A percentile compares a stretch with the other conserved stretches of the same genome.
These are phyloP conservation scores for Homolaphlyctis polyrhiza DNA, from an alignment of 371 early-diverging fungal species.

Conservation along the genomic window DNA sequence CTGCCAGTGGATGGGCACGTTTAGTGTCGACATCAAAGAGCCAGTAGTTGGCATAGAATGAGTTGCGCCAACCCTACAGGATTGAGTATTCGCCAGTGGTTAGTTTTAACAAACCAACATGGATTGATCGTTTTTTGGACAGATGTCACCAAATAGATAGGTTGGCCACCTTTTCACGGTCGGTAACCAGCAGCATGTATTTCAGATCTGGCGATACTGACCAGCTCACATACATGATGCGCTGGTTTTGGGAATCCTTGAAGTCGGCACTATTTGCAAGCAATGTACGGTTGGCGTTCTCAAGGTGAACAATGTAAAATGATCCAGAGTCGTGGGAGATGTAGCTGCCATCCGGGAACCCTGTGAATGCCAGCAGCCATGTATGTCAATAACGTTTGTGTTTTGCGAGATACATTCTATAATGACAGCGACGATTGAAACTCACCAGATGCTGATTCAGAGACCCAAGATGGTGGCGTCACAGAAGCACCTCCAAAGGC, in stretches of 20 bases:
- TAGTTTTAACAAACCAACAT: background rate
- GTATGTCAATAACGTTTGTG: no score
- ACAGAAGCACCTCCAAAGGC: no score
- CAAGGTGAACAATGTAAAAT: background rate
- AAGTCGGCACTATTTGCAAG: background rate
- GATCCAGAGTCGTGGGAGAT: background rate
- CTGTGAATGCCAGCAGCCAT: no score
- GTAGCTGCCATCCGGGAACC: background rate
- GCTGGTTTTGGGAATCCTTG: slow-evolving; percentile 5
- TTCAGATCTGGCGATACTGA: slow-evolving; percentile 70
- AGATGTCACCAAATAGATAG: no score
- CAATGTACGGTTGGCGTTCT: background rate
- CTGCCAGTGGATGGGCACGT: slow-evolving; percentile 54
- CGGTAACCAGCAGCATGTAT: slow-evolving; percentile 65
- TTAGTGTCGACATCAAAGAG: slow-evolving; percentile 61
- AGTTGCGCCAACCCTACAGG: slow-evolving; percentile 73
- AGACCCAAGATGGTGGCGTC: no score
- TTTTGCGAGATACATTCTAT: no score
- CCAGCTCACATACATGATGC: slow-evolving; percentile 3
- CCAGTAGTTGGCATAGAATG: slow-evolving; percentile 70
- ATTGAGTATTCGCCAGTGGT: background rate
- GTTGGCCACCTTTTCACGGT: slow-evolving; percentile 54
- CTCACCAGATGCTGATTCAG: no score
- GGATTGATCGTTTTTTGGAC: background rate
- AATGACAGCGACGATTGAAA: no score